A percentile compares a stretch with the other conserved stretches of the same genome.
Conservation (phyloP, 2,329 filamentous ascomycete species). For the Phyllosticta ampelicida region DNA sequence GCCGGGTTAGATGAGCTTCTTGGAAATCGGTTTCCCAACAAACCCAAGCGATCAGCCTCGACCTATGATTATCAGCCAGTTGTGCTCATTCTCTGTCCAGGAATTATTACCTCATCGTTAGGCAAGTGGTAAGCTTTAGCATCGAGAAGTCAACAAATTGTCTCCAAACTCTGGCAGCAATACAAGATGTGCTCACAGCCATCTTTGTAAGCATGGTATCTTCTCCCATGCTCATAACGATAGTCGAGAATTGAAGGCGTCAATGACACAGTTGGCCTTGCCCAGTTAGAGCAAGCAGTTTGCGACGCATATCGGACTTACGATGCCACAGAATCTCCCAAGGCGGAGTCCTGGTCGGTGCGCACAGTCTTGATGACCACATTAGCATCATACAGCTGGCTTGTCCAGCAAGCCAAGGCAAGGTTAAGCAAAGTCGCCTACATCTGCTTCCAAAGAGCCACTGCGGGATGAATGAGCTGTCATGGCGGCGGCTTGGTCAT, state of each 20-base stretch:
- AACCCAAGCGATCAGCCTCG: not conserved
- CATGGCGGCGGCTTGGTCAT: not conserved
- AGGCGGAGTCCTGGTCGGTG: not conserved
- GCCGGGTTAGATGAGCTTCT: not conserved
- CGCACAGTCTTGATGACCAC: not conserved
- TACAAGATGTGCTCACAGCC: not conserved
- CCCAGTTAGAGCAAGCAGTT: not conserved
- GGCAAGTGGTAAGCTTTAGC: slow-evolving; percentile 17
- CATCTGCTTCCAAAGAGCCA: not conserved
- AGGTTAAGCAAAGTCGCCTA: not conserved
- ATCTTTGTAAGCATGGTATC: slow-evolving; percentile 3
- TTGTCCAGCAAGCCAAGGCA: not conserved
- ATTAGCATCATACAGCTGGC: not conserved
- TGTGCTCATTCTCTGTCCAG: not conserved
- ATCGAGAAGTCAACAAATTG: not conserved
- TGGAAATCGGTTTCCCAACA: not conserved
- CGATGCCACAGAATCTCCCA: not conserved
- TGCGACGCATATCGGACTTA: not conserved
- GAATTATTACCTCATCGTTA: slow-evolving; percentile 22
- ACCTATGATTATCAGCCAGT: slow-evolving; percentile 15
- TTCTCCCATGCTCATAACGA: slow-evolving; percentile 15
- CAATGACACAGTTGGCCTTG: not conserved
- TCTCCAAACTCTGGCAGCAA: not conserved
- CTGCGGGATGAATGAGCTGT: not conserved
- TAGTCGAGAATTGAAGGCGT: slow-evolving; percentile 19